Conservation (phyloP, 169 alveolate species). For the Toxoplasma gondii region DNA sequence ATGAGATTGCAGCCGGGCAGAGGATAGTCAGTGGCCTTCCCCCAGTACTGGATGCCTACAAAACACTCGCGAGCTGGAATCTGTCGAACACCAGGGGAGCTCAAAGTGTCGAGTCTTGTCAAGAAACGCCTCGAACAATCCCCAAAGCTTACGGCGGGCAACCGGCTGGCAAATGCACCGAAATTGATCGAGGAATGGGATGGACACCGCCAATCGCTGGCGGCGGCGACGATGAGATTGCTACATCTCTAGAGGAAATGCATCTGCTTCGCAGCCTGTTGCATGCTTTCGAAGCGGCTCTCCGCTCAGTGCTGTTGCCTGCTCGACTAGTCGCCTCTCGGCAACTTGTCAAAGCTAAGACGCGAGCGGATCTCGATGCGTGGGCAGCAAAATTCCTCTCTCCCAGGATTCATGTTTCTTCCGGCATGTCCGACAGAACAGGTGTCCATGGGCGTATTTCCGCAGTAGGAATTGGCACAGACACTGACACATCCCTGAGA, state of each 20-base stretch:
- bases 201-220: neutral
- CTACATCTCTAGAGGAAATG: neutral
- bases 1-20: neutral
- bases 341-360: neutral
- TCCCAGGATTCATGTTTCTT: neutral
- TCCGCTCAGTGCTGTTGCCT: neutral
- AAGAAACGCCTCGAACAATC: neutral
- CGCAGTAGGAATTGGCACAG: neutral
- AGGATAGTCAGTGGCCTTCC: neutral
- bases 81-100: neutral
- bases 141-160: neutral
- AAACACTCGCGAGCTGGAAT: neutral
- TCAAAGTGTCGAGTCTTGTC: neutral
- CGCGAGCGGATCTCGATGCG: neutral
- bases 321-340: neutral
- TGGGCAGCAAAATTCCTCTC: neutral
- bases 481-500: neutral
- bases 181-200: neutral
- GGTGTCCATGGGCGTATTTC: neutral
- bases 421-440: neutral
- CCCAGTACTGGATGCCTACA: neutral
- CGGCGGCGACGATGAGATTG: neutral
- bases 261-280: constrained; percentile 6
- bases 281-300: neutral
- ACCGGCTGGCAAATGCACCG: neutral